These are phyloP conservation scores for Neurospora sp. DNA, from an alignment of 495 filamentous ascomycete species.

Conservation along the genomic window DNA sequence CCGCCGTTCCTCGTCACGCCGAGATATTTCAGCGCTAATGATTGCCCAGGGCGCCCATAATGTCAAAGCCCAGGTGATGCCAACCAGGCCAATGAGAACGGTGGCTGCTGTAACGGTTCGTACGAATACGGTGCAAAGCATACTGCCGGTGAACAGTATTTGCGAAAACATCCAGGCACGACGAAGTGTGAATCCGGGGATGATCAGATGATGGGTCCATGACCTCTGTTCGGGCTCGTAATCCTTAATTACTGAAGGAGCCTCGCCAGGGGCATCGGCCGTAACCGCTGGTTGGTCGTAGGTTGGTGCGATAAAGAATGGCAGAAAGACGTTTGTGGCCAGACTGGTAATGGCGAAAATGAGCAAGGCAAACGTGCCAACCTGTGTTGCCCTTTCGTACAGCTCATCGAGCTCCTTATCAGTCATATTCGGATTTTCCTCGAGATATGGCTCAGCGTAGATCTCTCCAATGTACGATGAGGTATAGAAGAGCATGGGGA, in stretches of 20 bases:
- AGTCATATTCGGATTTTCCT: conserved; percentile 64
- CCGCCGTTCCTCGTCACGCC: conserved; percentile 60
- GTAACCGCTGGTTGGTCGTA: conserved; percentile 39
- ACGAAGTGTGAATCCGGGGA: conserved; percentile 72
- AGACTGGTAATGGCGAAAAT: conserved; percentile 79
- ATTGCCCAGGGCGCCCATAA: conserved; percentile 90
- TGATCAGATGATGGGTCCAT: conserved; percentile 50
- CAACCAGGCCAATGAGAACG: conserved; percentile 64
- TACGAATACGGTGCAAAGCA: conserved; percentile 75
- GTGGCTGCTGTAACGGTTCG: conserved; percentile 55
- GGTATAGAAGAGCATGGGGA: conserved; percentile 88
- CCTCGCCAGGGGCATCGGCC: conserved; percentile 12
- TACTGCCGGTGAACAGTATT: conserved; percentile 64
- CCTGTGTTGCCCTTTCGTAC: conserved; percentile 73
- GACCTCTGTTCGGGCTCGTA: conserved; percentile 25
- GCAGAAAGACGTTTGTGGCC: conserved; percentile 65
- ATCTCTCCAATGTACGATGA: conserved; percentile 87
- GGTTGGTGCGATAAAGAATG: conserved; percentile 70
- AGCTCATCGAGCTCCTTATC: conserved; percentile 60
- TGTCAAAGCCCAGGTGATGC: conserved; percentile 80
- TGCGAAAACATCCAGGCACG: conserved; percentile 78
- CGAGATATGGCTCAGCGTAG: conserved; percentile 72
- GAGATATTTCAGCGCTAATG: conserved; percentile 76
- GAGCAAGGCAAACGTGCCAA: conserved; percentile 78
- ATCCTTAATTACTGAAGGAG: conserved; percentile 13